These are phyloP conservation scores for Mycena amicta DNA, from an alignment of 768 basidiomycete species.

Conservation along the genomic window DNA sequence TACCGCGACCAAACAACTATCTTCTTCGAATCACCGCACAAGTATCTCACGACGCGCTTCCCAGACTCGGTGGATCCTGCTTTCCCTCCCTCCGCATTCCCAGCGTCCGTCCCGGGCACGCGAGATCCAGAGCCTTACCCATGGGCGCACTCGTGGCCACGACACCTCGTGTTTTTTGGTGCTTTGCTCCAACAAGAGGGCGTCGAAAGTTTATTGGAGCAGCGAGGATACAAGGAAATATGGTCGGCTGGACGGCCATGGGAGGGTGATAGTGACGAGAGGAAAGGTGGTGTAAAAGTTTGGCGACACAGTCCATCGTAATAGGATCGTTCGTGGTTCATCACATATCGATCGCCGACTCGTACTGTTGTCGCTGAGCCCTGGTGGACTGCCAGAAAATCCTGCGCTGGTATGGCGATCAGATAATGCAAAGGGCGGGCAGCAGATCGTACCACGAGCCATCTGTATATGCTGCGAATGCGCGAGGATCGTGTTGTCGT, in stretches of 20 bases:
- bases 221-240: conserved; percentile 63
- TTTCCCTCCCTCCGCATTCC: conserved; percentile 67
- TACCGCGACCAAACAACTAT: conserved; percentile 83
- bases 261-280: conserved; percentile 72
- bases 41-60: conserved; percentile 70
- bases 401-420: conserved; percentile 1
- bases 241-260: conserved; percentile 67
- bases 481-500: background rate
- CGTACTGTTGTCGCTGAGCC: conserved; percentile 8
- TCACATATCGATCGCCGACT: conserved; percentile 14
- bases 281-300: conserved; percentile 70
- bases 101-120: conserved; percentile 52
- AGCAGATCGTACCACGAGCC: conserved; percentile 5
- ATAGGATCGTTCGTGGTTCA: background rate
- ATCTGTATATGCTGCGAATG: conserved; percentile 5
- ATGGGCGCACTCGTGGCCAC: conserved; percentile 82
- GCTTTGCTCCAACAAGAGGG: conserved; percentile 60
- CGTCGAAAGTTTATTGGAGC: conserved; percentile 48
- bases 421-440: background rate
- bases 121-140: conserved; percentile 35
- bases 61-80: conserved; percentile 58
- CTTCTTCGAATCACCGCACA: conserved; percentile 73
- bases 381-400: background rate
- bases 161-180: conserved; percentile 82
- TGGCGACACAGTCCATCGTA: conserved; percentile 51